These are phyloP conservation scores for Choiromyces venosus DNA, from an alignment of 495 filamentous ascomycete species.

Conservation along the genomic window DNA sequence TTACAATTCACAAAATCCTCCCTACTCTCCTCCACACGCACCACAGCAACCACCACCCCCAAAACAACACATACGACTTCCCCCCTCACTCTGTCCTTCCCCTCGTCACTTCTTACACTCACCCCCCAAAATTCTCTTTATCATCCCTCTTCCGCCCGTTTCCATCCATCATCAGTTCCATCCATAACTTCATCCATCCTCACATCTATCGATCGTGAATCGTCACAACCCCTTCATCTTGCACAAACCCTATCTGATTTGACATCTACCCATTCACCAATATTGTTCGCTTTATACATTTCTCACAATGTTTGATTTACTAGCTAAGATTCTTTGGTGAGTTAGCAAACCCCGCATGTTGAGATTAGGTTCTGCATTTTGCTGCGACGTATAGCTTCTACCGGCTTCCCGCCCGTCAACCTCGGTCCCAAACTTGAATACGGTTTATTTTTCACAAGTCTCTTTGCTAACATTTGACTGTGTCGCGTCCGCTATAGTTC, in stretches of 20 bases:
- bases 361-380: neutral
- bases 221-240: conserved; percentile 10
- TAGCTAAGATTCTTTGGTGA: conserved; percentile 75
- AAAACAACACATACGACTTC: conserved; percentile 17
- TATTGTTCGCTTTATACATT: conserved; percentile 12
- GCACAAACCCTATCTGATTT: conserved; percentile 8
- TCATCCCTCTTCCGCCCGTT: neutral
- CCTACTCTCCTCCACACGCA: conserved; percentile 5
- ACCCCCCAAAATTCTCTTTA: conserved; percentile 20
- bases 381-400: conserved; percentile 1
- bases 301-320: conserved; percentile 67
- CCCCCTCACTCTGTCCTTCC: conserved; percentile 7
- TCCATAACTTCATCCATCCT: conserved; percentile 19
- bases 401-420: neutral
- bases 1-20: conserved; percentile 10
- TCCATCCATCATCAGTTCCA: conserved; percentile 23
- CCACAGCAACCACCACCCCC: conserved; percentile 17
- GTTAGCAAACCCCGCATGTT: conserved; percentile 41
- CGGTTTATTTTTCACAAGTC: neutral
- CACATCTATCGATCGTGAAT: conserved; percentile 7
- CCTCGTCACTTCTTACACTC: neutral
- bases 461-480: conserved; percentile 29
- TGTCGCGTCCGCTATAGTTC: conserved; percentile 52
- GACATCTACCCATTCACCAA: conserved; percentile 12
- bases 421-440: neutral